Percentiles rank a stretch among this genome's conserved stretches.
phyloP scores from a whole-genome alignment of 192 early-diverging fungal genomes.

The Mortierella antarctica region DNA sequence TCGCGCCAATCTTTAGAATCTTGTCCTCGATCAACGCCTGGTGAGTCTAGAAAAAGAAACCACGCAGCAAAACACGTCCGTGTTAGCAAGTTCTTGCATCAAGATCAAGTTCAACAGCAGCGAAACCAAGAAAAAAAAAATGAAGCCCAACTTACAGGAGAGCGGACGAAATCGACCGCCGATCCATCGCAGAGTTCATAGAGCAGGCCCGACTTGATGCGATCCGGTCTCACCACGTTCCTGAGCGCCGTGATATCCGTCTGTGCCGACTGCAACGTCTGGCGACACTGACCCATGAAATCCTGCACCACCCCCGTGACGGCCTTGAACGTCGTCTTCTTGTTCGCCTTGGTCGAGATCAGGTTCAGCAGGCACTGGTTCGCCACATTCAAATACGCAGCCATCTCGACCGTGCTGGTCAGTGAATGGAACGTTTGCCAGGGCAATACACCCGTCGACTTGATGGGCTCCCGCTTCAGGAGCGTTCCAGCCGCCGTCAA shows the following conservation, averaged over 20 bases:
- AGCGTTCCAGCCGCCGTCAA: background rate
- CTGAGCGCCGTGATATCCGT: constrained; percentile 28
- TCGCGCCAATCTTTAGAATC: constrained; percentile 40
- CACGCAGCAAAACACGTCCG: background rate
- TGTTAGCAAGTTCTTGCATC: background rate
- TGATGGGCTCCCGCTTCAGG: constrained; percentile 39
- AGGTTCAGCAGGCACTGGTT: constrained; percentile 44
- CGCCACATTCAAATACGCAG: constrained; percentile 34
- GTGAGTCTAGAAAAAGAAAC: constrained; percentile 12
- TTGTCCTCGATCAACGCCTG: constrained; percentile 45
- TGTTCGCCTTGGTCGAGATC: constrained; percentile 41
- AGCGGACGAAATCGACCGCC: constrained; percentile 38
- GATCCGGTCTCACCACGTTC: constrained; percentile 37
- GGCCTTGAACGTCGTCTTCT: constrained; percentile 46
- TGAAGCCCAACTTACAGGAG: constrained; percentile 24
- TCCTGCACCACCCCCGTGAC: constrained; percentile 28
- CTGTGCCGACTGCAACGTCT: constrained; percentile 28
- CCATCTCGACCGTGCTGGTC: constrained; percentile 32
- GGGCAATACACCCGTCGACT: constrained; percentile 39
- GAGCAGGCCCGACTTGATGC: constrained; percentile 35
- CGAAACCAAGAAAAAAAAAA: background rate
- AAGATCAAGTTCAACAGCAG: background rate
- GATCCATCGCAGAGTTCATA: constrained; percentile 52
- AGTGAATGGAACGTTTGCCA: constrained; percentile 37
- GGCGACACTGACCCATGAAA: constrained; percentile 42